Base-by-base conservation (phyloP, 2,329 filamentous ascomycete genomes). In the Pseudogymnoascus sp. region DNA sequence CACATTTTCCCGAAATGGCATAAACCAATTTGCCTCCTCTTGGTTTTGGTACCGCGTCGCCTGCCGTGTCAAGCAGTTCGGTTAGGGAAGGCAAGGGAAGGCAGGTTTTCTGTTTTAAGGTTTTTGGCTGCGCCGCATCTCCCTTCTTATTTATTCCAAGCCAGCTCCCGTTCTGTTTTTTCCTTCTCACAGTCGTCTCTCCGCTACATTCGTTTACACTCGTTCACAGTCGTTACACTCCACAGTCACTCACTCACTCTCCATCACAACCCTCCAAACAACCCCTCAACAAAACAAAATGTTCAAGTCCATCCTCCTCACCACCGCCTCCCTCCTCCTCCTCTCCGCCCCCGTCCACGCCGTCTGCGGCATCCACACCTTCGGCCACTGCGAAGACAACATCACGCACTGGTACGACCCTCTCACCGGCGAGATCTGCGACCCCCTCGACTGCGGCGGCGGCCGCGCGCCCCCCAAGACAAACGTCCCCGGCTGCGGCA, bases 391-490 rank as follows among this genome's bases (percentile, higher is more conserved):
- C 32, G 63, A 59, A 37, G 66, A 66, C 58, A 58, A 34, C 1
- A 67, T 60, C 54, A 59, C 64, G 9, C 64, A 66, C 60, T 67
- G 61, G 61, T 67, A 63, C 59, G 62, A 65, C 58, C 66, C 65
- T 3, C 35, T 35, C 12, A 67, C 62, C 1, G 66, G 65, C 39
- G 64, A 65, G 58, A 61, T 67, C 35, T 67, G 65, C 60, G 66
- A 67, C 47, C 62, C 62, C 5, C 60, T 67, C 20, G 63, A 67
- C 59, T 67, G 66, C 39, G 66, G 66, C 25, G 66, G 66, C 41
- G 65, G 54, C 54, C 54, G 54, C 30, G 54, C 30, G 11, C 54
- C 54, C 6, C 18, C 34, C 11, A 58, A 58, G 34, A 35, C 54
- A 8, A 25, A 58, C 34, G 54, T 58, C 54, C 54, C 54, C 30